Conservation (phyloP, 176 grass and related monocot species). For the Leersia perrieri region DNA sequence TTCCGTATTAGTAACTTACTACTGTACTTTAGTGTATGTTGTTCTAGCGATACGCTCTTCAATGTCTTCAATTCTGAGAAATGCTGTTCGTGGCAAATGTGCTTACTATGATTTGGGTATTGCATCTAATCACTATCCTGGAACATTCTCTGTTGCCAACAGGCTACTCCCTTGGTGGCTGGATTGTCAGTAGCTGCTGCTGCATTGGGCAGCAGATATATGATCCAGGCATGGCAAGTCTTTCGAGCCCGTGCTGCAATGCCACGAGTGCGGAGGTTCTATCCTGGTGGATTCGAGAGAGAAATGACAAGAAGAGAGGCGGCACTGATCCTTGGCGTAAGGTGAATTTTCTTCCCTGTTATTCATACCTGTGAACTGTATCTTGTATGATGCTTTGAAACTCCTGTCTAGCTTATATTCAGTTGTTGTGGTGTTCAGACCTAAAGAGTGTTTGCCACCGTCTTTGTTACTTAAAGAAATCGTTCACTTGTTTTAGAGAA, state of each 20-base stretch:
- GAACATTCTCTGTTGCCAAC: slow-evolving; percentile 24
- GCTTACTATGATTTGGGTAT: not conserved
- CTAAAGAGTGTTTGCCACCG: not conserved
- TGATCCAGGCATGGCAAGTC: slow-evolving; percentile 72
- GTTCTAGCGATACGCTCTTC: not conserved
- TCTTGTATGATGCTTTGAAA: not conserved
- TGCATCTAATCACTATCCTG: not conserved
- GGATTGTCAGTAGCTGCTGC: slow-evolving; percentile 71
- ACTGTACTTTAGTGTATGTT: not conserved
- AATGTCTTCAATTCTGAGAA: not conserved
- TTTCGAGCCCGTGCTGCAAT: slow-evolving; percentile 47
- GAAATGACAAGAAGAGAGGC: slow-evolving; percentile 83
- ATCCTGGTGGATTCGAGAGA: slow-evolving; percentile 80
- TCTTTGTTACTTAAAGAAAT: not conserved
- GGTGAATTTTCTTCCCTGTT: slow-evolving; percentile 35
- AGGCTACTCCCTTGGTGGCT: slow-evolving; percentile 70
- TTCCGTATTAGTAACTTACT: too few species aligned
- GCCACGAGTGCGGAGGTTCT: slow-evolving; percentile 61
- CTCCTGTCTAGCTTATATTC: not conserved
- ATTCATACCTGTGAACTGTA: not conserved
- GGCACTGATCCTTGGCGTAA: slow-evolving; percentile 78
- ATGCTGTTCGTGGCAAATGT: not conserved
- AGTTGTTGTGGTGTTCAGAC: not conserved
- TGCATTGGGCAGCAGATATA: slow-evolving; percentile 60
- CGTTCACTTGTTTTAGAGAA: slow-evolving; percentile 49